These are phyloP conservation scores for Mortierella antarctica DNA, from an alignment of 192 early-diverging fungal genomes.

Conservation along the genomic window DNA sequence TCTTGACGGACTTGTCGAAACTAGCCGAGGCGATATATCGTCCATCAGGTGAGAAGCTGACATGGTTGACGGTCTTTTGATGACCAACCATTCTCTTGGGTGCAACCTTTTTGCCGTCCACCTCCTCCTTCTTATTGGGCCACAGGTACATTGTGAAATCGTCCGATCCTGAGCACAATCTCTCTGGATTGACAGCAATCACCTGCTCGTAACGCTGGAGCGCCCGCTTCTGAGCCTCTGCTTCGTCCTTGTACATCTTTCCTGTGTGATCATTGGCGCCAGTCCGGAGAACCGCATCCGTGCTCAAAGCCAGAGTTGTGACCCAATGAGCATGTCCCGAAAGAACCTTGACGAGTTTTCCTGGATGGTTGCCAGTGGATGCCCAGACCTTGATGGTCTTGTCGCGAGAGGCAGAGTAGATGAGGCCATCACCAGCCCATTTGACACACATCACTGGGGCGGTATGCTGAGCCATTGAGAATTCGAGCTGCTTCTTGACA, in stretches of 20 bases:
- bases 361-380: conserved; percentile 62
- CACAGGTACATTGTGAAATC: conserved; percentile 99
- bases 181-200: conserved; percentile 75
- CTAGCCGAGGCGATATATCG: conserved; percentile 88
- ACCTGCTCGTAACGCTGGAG: conserved; percentile 80
- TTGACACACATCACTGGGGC: conserved; percentile 93
- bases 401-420: conserved; percentile 94
- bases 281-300: conserved; percentile 90
- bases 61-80: conserved; percentile 95
- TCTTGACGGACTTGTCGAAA: conserved; percentile 97
- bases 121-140: conserved; percentile 67
- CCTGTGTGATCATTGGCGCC: conserved; percentile 92
- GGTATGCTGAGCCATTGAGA: conserved; percentile 90
- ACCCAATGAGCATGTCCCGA: conserved; percentile 98
- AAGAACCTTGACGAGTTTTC: conserved; percentile 85
- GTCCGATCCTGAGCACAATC: conserved; percentile 93
- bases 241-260: conserved; percentile 62
- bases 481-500: conserved; percentile 72
- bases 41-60: conserved; percentile 94
- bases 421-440: conserved; percentile 95
- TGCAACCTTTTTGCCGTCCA: conserved; percentile 77
- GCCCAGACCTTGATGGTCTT: conserved; percentile 98
- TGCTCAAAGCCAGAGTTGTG: conserved; percentile 91
- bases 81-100: conserved; percentile 89
- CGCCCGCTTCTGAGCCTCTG: conserved; percentile 81